Percentiles rank a stretch among this genome's conserved stretches.
These are phyloP conservation scores for Epichloe gansuensis DNA, from an alignment of 2,329 filamentous ascomycete species.

Conservation along the genomic window DNA sequence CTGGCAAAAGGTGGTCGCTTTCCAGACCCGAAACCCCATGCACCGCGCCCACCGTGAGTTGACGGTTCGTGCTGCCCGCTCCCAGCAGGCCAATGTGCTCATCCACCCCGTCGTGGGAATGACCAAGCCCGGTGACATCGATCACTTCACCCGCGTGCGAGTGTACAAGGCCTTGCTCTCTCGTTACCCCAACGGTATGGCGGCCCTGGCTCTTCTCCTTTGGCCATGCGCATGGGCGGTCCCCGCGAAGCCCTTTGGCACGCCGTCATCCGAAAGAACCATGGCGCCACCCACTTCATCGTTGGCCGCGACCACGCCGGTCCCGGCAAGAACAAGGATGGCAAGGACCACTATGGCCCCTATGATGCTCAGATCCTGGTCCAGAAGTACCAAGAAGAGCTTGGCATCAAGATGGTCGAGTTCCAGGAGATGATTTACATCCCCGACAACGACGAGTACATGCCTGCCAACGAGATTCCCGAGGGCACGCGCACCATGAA, in stretches of 20 bases:
- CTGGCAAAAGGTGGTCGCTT: conserved; percentile 94
- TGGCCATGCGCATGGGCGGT: conserved; percentile 98
- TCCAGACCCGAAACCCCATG: conserved; percentile 99
- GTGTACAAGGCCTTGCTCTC: conserved; percentile 96
- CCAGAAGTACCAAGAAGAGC: conserved; percentile 91
- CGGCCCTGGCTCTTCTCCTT: conserved; percentile 81
- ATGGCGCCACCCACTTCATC: conserved; percentile 98
- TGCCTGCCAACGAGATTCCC: conserved; percentile 79
- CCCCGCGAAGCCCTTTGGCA: conserved; percentile 99
- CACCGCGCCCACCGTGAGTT: conserved; percentile 96
- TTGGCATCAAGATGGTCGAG: conserved; percentile 96
- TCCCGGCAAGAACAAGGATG: conserved; percentile 95
- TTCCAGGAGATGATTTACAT: conserved; percentile 99
- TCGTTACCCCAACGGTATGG: conserved; percentile 98
- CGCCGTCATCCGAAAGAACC: conserved; percentile 99
- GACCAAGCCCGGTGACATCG: conserved; percentile 98
- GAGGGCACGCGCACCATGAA: conserved; percentile 74
- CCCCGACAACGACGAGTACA: conserved; percentile 93
- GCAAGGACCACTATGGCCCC: conserved; percentile 92
- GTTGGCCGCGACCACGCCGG: conserved; percentile 97
- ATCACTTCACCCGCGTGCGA: conserved; percentile 98
- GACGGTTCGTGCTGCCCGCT: conserved; percentile 90
- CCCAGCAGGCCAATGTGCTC: conserved; percentile 93
- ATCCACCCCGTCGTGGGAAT: conserved; percentile 98
- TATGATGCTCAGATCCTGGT: conserved; percentile 96